Conservation (phyloP, 1,139 yeast species). For the Nematodospora anomalae region DNA sequence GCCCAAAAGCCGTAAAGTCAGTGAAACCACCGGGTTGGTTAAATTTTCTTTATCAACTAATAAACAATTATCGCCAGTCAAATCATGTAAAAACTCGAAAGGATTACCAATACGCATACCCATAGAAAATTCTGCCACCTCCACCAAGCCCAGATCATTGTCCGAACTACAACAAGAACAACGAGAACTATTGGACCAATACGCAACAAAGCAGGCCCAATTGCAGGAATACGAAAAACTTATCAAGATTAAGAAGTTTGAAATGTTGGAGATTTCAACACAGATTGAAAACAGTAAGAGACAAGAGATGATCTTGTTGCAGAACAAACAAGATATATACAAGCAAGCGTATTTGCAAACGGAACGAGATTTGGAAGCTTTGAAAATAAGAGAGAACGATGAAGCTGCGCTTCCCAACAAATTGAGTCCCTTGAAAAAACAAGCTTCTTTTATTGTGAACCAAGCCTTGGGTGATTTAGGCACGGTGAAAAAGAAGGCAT, state of each 20-base stretch:
- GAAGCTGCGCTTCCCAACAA: conserved; percentile 9
- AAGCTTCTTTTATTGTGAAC: conserved; percentile 10
- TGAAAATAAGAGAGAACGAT: conserved; percentile 2
- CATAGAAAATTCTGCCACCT: background rate
- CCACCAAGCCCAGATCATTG: background rate
- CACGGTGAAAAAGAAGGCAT: conserved; percentile 14
- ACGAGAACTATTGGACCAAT: conserved; percentile 16
- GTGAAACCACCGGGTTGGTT: conserved; percentile 23
- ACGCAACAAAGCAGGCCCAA: conserved; percentile 25
- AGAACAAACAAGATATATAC: conserved; percentile 10
- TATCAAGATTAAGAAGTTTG: conserved; percentile 25
- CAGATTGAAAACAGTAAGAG: conserved; percentile 18
- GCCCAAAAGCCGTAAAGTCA: conserved; percentile 16
- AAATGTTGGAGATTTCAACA: conserved; percentile 29
- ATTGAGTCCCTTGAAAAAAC: conserved; percentile 9
- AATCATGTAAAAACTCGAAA: background rate
- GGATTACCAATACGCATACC: background rate
- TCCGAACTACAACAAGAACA: conserved; percentile 7
- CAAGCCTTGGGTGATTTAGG: conserved; percentile 5
- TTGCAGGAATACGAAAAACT: conserved; percentile 25
- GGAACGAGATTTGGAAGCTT: conserved; percentile 11
- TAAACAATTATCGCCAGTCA: conserved; percentile 2
- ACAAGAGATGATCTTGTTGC: conserved; percentile 9
- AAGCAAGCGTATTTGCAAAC: conserved; percentile 14
- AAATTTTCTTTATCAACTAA: conserved; percentile 20